Percentiles rank a stretch among this genome's conserved stretches.
Evolutionary conservation across 1,139 yeast species (phyloP).

Genomic region (Chernovozyma aurita): DNA sequence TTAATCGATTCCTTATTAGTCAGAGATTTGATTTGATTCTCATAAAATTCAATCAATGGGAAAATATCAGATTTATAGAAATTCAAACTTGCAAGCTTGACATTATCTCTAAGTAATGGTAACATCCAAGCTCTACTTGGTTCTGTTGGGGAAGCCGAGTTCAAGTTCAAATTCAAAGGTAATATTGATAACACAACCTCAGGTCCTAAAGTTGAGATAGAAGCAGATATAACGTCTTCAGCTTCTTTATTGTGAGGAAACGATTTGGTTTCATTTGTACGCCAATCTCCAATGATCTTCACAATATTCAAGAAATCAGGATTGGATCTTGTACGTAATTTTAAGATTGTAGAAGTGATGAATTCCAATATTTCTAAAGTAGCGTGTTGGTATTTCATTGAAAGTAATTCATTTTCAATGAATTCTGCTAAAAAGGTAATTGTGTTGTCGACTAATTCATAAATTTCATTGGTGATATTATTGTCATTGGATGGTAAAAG

Average conservation of each 20-base stretch:
- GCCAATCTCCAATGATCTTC: slow-evolving; percentile 77
- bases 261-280: slow-evolving; percentile 68
- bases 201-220: slow-evolving; percentile 80
- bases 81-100: slow-evolving; percentile 62
- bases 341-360: slow-evolving; percentile 57
- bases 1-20: slow-evolving; percentile 55
- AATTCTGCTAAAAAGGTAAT: slow-evolving; percentile 46
- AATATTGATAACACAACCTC: slow-evolving; percentile 67
- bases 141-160: slow-evolving; percentile 17
- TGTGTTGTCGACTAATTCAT: slow-evolving; percentile 54
- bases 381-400: slow-evolving; percentile 73
- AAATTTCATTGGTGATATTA: slow-evolving; percentile 39
- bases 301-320: slow-evolving; percentile 69
- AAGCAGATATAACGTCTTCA: slow-evolving; percentile 75
- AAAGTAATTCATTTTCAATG: slow-evolving; percentile 53
- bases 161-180: slow-evolving; percentile 65
- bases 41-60: slow-evolving; percentile 64
- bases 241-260: slow-evolving; percentile 75
- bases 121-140: slow-evolving; percentile 93
- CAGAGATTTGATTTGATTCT: slow-evolving; percentile 38
- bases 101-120: slow-evolving; percentile 88
- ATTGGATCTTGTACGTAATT: slow-evolving; percentile 62
- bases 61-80: slow-evolving; percentile 60
- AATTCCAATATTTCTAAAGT: slow-evolving; percentile 73
- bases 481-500: slow-evolving; percentile 44